Percentiles rank a stretch among this genome's conserved stretches.
Evolutionary conservation across 352 stramenopile genomes (phyloP).

Genomic region (Globisporangium abappressorium): DNA sequence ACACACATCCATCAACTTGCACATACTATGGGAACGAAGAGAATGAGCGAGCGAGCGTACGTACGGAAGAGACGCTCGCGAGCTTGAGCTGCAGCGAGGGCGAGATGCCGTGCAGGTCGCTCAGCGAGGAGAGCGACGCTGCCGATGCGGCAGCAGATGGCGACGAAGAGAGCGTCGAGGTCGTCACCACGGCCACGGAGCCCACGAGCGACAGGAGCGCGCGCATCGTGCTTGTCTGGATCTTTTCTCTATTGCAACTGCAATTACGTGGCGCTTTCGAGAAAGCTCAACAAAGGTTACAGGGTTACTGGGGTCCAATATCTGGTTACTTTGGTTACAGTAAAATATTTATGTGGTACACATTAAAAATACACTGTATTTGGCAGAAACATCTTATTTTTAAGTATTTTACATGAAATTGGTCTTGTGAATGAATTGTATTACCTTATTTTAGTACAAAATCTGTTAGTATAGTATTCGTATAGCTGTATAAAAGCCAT

Average conservation of each 20-base stretch:
- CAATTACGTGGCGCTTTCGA: slow-evolving; percentile 3
- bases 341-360: background rate
- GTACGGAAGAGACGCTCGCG: slow-evolving; percentile 31
- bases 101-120: slow-evolving; percentile 37
- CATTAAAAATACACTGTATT: too few species aligned
- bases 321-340: background rate
- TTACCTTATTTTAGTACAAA: too few species aligned
- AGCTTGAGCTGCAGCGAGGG: slow-evolving; percentile 41
- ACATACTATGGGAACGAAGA: background rate
- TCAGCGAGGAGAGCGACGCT: slow-evolving; percentile 14
- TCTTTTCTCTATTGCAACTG: slow-evolving; percentile 5
- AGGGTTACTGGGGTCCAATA: background rate
- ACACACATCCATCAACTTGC: background rate
- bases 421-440: too few species aligned
- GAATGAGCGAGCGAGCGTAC: slow-evolving; percentile 12
- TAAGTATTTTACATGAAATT: too few species aligned
- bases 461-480: too few species aligned
- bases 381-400: too few species aligned
- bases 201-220: slow-evolving; percentile 7
- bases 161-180: slow-evolving; percentile 21
- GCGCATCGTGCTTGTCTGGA: slow-evolving; percentile 6
- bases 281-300: background rate
- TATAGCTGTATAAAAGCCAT: too few species aligned
- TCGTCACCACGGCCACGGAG: background rate
- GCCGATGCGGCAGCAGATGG: background rate